These are phyloP conservation scores for Beauveria pseudobassiana DNA, from an alignment of 2,329 filamentous ascomycete species.

Conservation along the genomic window DNA sequence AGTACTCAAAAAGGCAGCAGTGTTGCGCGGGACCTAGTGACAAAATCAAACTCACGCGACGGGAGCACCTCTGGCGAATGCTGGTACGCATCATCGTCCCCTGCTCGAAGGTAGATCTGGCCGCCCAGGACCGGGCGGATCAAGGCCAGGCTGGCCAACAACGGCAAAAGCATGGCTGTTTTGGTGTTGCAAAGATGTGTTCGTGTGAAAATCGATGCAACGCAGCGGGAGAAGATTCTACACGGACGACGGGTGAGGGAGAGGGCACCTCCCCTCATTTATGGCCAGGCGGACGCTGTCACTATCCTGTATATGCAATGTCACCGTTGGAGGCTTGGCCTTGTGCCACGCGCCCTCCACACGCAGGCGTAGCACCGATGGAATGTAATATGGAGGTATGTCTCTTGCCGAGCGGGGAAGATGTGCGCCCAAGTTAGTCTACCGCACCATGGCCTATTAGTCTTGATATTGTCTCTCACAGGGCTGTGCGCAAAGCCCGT, in stretches of 20 bases:
- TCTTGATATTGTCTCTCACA: too few species aligned
- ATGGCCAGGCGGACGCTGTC: background rate
- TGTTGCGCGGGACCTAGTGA: background rate
- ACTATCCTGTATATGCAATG: background rate
- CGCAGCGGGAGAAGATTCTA: background rate
- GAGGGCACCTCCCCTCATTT: constrained; percentile 1
- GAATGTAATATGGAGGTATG: too few species aligned
- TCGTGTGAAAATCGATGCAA: background rate
- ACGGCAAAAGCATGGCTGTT: background rate
- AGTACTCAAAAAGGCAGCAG: background rate
- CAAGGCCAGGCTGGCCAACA: background rate
- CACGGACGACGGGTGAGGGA: background rate
- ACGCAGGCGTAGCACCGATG: background rate
- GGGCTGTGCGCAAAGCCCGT: too few species aligned
- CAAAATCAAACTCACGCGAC: background rate
- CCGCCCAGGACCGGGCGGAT: background rate
- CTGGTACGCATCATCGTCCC: background rate
- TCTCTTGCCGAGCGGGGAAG: too few species aligned
- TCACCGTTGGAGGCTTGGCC: background rate
- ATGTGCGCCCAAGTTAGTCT: too few species aligned
- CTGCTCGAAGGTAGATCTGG: background rate
- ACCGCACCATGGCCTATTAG: too few species aligned
- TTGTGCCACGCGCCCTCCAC: too few species aligned
- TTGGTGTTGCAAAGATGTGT: background rate
- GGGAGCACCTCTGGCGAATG: constrained; percentile 2